Conservation (phyloP, 2,329 filamentous ascomycete genomes). For the Diaporthe eres region DNA sequence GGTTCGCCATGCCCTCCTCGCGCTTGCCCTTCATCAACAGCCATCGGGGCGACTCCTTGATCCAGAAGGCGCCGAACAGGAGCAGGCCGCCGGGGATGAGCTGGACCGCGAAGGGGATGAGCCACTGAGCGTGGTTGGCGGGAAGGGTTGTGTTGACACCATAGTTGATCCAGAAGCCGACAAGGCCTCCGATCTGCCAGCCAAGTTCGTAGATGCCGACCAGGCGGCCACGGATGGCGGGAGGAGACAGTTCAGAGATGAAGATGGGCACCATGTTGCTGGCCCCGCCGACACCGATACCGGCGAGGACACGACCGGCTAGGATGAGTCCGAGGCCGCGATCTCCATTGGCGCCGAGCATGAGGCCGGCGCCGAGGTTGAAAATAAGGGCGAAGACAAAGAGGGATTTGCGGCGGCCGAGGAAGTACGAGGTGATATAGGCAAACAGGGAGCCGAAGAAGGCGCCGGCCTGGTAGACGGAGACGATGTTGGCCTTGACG, state of each 20-base stretch:
- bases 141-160: conserved; percentile 68
- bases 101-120: conserved; percentile 76
- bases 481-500: conserved; percentile 82
- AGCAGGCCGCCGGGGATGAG: conserved; percentile 76
- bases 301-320: conserved; percentile 73
- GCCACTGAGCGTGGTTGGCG: conserved; percentile 69
- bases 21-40: conserved; percentile 73
- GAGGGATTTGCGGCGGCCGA: conserved; percentile 77
- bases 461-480: conserved; percentile 84
- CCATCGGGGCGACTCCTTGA: conserved; percentile 79
- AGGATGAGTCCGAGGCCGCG: conserved; percentile 76
- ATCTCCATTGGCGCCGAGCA: conserved; percentile 75
- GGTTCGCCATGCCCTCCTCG: conserved; percentile 69
- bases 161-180: conserved; percentile 78
- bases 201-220: conserved; percentile 78
- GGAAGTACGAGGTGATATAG: conserved; percentile 75
- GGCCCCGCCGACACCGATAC: conserved; percentile 73
- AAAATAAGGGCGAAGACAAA: conserved; percentile 75
- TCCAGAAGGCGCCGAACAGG: conserved; percentile 70
- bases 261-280: conserved; percentile 76
- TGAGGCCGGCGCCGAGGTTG: conserved; percentile 78
- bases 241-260: conserved; percentile 72
- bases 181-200: conserved; percentile 74
- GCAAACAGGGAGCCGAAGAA: conserved; percentile 85
- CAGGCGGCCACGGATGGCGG: conserved; percentile 74